Conservation (phyloP, 371 early-diverging fungal species). For the Dichotomocladium elegans region DNA sequence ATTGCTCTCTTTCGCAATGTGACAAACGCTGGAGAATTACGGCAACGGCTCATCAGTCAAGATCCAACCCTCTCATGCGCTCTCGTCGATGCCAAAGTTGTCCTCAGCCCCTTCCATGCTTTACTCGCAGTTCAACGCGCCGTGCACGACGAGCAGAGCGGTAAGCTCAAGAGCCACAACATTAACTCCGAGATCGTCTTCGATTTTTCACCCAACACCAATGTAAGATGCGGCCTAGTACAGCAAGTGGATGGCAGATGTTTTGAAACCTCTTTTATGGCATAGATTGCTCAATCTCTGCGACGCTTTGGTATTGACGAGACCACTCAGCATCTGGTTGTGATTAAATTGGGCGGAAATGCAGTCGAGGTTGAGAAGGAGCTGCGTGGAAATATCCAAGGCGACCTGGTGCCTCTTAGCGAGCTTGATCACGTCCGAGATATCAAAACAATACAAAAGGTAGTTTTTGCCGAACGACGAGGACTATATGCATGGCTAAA, state of each 20-base stretch:
- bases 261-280: neutral
- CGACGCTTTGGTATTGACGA: constrained; percentile 51
- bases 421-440: constrained; percentile 19
- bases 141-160: constrained; percentile 38
- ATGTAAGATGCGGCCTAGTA: constrained; percentile 24
- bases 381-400: constrained; percentile 33
- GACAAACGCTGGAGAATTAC: constrained; percentile 46
- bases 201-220: constrained; percentile 49
- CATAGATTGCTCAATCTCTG: constrained; percentile 52
- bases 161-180: constrained; percentile 51
- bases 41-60: constrained; percentile 43
- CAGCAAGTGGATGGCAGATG: neutral
- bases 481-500: neutral
- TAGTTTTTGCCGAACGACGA: too few relatives aligned
- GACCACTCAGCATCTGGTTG: constrained; percentile 40
- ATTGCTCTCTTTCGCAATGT: constrained; percentile 51
- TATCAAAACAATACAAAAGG: constrained; percentile 32
- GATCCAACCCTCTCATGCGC: constrained; percentile 46
- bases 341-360: constrained; percentile 45
- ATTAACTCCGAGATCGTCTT: constrained; percentile 57
- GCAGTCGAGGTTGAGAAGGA: constrained; percentile 28
- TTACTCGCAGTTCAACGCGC: constrained; percentile 51
- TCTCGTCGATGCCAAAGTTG: constrained; percentile 50
- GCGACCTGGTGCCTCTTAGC: constrained; percentile 32
- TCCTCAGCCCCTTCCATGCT: constrained; percentile 44